These are phyloP conservation scores for Vicia faba DNA, from an alignment of 306 rosid species.

Conservation along the genomic window DNA sequence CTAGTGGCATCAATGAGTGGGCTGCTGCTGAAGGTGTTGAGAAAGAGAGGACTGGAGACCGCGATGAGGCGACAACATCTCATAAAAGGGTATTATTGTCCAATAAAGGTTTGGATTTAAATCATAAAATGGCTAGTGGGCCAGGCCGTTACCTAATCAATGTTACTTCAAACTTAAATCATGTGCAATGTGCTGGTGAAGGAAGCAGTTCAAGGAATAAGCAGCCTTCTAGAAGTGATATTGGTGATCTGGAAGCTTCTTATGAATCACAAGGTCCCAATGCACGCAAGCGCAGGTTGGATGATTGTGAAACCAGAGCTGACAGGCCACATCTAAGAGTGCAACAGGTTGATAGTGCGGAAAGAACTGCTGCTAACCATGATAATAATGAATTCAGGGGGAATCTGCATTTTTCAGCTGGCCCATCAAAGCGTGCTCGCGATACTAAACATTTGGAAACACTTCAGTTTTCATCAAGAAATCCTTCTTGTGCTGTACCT, in stretches of 20 bases:
- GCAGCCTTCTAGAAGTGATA: conserved; percentile 80
- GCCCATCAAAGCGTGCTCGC: conserved; percentile 79
- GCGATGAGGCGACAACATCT: conserved; percentile 88
- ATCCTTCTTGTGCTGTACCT: conserved; percentile 70
- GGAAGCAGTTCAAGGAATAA: conserved; percentile 75
- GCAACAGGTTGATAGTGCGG: conserved; percentile 84
- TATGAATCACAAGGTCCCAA: conserved; percentile 87
- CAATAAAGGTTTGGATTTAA: conserved; percentile 61
- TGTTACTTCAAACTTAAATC: conserved; percentile 49
- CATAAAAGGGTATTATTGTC: conserved; percentile 52
- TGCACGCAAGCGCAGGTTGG: conserved; percentile 73
- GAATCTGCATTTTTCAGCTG: conserved; percentile 66
- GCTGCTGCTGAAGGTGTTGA: conserved; percentile 71
- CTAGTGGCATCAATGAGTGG: conserved; percentile 97
- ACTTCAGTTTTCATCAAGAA: conserved; percentile 56
- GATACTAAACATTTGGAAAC: conserved; percentile 59
- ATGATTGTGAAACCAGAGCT: conserved; percentile 57
- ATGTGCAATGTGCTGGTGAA: conserved; percentile 57
- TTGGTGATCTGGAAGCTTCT: conserved; percentile 80
- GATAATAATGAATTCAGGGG: conserved; percentile 78
- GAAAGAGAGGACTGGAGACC: conserved; percentile 81
- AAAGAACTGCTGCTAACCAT: conserved; percentile 74
- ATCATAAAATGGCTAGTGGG: conserved; percentile 72
- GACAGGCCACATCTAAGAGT: conserved; percentile 15
- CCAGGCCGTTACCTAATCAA: conserved; percentile 57